Evolutionary conservation across 2,329 filamentous ascomycete genomes (phyloP), one percentile per base, ranked within the genome.

Genomic region (Torrubiella hemipterigena): DNA sequence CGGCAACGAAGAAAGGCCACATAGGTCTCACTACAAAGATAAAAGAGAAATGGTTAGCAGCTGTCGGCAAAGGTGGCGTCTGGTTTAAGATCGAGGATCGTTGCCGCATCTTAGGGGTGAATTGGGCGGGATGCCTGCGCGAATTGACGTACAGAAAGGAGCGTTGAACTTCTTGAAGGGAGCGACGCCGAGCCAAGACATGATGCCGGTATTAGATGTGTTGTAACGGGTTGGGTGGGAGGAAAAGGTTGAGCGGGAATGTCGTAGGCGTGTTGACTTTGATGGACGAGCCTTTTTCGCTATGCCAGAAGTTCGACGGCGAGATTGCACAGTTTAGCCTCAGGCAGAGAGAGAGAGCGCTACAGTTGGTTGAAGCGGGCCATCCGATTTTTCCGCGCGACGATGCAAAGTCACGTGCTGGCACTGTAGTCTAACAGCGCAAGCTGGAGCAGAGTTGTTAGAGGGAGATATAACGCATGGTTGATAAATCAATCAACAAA

Each of bases 1-100:
- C 86, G 58, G 89, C 89, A 61, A 73, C 70, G 71, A 87, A 91
- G 76, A 96, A 96, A 48, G 89, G 89, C 59, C 75, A 77, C 78
- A 93, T 78, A 50, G 89, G 86, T 71, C 75, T 74, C 67, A 84
- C 89, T 96, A 55, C 58, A 52, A 27, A n/a, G n/a, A n/a, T n/a
- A n/a, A n/a, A n/a, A n/a, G n/a, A n/a, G n/a, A n/a, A n/a, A n/a
- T 36, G 34, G 36, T 47, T 36, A 38, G 36, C 30, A 31, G 22
- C 15, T 25, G 23, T 35, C 30, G 29, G 31, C 17, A 30, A 29
- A 11, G 21, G 31, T 31, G 21, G 28, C 27, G 33, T n/a, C n/a
- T n/a, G n/a, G n/a, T n/a, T n/a, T n/a, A n/a, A n/a, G n/a, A n/a
- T n/a, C n/a, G n/a, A n/a, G n/a, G n/a, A n/a, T n/a, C n/a, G n/a